Evolutionary conservation across 2,329 filamentous ascomycete species (phyloP).

Genomic region (Grosmannia penicillata): DNA sequence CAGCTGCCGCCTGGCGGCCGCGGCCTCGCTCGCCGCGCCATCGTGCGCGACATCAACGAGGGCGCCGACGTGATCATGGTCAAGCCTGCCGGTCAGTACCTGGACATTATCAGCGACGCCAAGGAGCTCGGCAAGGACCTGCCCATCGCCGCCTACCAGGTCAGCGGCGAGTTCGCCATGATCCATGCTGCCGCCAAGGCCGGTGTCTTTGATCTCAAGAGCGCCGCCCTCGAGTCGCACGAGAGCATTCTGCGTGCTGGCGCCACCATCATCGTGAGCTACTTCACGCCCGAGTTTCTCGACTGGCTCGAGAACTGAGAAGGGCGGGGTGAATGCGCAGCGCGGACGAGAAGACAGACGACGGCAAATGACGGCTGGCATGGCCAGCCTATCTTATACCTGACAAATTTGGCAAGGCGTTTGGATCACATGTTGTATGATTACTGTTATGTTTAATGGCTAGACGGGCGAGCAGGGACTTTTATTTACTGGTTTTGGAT

Average conservation of each 20-base stretch:
- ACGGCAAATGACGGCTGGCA: too few relatives aligned
- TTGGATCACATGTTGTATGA: too few relatives aligned
- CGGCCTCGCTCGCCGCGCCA: constrained; percentile 80
- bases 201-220: constrained; percentile 87
- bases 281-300: constrained; percentile 75
- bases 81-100: constrained; percentile 87
- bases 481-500: too few relatives aligned
- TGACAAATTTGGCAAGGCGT: not conserved
- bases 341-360: not conserved
- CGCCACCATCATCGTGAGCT: constrained; percentile 83
- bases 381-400: not conserved
- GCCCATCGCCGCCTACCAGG: constrained; percentile 90
- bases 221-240: constrained; percentile 88
- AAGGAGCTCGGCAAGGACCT: constrained; percentile 87
- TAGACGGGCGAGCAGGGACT: too few relatives aligned
- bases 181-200: constrained; percentile 90
- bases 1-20: constrained; percentile 87
- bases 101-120: constrained; percentile 95
- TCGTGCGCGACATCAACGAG: constrained; percentile 77
- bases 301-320: constrained; percentile 40
- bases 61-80: constrained; percentile 99
- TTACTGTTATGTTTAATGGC: too few relatives aligned
- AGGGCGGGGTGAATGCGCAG: too few relatives aligned
- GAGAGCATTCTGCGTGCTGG: constrained; percentile 88
- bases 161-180: constrained; percentile 96